Conservation (phyloP, 169 alveolate genomes). For the Besnoitia besnoiti region DNA sequence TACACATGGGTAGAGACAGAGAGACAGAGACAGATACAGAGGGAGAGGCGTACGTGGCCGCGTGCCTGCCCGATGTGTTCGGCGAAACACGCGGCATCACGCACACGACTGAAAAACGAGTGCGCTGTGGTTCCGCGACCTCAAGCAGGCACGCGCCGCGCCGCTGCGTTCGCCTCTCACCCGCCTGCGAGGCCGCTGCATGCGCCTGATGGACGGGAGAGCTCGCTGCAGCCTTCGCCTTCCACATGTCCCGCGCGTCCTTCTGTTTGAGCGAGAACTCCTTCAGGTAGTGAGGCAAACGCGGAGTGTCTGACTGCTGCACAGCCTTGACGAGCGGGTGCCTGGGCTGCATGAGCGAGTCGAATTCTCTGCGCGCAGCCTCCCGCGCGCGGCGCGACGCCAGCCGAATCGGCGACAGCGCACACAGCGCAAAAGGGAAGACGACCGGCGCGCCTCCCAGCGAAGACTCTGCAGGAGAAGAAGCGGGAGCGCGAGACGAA, state of each 20-base stretch:
- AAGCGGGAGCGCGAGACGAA: neutral
- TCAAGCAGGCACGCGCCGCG: neutral
- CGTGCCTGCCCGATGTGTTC: too few species aligned
- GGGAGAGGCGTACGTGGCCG: neutral
- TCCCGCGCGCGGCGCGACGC: neutral
- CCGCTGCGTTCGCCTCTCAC: neutral
- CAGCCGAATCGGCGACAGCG: neutral
- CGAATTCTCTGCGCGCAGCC: neutral
- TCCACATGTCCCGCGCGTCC: neutral
- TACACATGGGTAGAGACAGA: neutral
- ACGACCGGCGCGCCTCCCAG: too few species aligned
- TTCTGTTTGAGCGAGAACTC: neutral
- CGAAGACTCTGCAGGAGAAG: neutral
- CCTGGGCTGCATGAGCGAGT: neutral
- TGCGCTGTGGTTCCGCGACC: neutral
- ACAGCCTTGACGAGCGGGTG: neutral
- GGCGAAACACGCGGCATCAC: neutral
- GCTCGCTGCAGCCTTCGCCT: neutral
- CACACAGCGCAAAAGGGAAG: neutral
- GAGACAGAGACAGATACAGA: neutral
- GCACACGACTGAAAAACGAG: neutral
- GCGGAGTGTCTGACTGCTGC: neutral
- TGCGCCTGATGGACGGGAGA: constrained; percentile 4
- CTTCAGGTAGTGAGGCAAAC: neutral
- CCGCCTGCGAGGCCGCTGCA: constrained; percentile 27